These are phyloP conservation scores for Quercus phellos DNA, from an alignment of 331 rosid species.

Conservation along the genomic window DNA sequence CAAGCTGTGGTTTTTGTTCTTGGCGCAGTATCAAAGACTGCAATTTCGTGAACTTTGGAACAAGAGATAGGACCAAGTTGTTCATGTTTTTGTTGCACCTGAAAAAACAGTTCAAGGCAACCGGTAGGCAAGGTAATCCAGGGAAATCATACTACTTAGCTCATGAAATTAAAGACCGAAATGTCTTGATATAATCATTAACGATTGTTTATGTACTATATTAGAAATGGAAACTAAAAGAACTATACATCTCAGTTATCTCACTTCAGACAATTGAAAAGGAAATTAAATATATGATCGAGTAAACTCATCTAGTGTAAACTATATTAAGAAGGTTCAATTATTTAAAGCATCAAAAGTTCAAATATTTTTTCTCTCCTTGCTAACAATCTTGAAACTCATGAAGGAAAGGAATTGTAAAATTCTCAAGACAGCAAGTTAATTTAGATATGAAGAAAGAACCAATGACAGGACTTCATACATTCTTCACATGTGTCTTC, in stretches of 20 bases:
- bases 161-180: neutral
- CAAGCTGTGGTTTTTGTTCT: conserved; percentile 73
- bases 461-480: neutral
- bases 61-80: conserved; percentile 67
- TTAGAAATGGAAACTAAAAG: neutral
- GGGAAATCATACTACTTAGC: neutral
- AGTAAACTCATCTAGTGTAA: neutral
- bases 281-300: neutral
- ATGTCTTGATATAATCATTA: neutral
- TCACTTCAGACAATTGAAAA: neutral
- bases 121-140: neutral
- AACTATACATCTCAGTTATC: neutral
- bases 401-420: neutral
- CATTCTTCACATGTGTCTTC: neutral
- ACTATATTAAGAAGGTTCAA: neutral
- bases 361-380: neutral
- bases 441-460: neutral
- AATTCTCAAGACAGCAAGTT: neutral
- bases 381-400: neutral
- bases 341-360: neutral
- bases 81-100: conserved; percentile 95
- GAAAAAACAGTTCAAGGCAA: conserved; percentile 15
- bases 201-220: neutral
- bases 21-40: conserved; percentile 79
- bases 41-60: conserved; percentile 71